A percentile compares a stretch with the other conserved stretches of the same genome.
These are phyloP conservation scores for Tuber indicum DNA, from an alignment of 495 filamentous ascomycete species.

Conservation along the genomic window DNA sequence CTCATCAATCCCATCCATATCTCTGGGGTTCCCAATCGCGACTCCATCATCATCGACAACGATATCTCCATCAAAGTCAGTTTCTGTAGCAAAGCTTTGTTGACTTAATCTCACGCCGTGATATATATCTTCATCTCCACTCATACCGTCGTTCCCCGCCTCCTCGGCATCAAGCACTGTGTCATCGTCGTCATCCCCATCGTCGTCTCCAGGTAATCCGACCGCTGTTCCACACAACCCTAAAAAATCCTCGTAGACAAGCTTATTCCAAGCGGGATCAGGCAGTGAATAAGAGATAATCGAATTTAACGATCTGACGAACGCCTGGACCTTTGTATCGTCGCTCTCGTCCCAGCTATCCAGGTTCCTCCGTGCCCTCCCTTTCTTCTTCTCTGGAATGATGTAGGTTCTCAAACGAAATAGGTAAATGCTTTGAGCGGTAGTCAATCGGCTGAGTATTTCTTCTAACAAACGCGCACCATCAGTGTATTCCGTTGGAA, in stretches of 20 bases:
- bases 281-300: slow-evolving; percentile 40
- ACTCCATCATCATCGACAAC: slow-evolving; percentile 36
- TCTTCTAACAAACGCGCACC: slow-evolving; percentile 25
- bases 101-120: slow-evolving; percentile 26
- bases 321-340: slow-evolving; percentile 29
- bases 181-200: slow-evolving; percentile 18
- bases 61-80: slow-evolving; percentile 39
- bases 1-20: slow-evolving; percentile 32
- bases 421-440: slow-evolving; percentile 37
- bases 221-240: slow-evolving; percentile 37
- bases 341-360: slow-evolving; percentile 28
- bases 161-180: slow-evolving; percentile 8
- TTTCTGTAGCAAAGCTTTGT: slow-evolving; percentile 31
- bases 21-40: slow-evolving; percentile 14
- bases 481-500: slow-evolving; percentile 32
- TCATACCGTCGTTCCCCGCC: not conserved
- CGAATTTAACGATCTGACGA: slow-evolving; percentile 37
- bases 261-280: slow-evolving; percentile 37
- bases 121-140: slow-evolving; percentile 27
- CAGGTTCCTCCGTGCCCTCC: slow-evolving; percentile 19
- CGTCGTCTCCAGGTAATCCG: slow-evolving; percentile 20
- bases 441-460: slow-evolving; percentile 31
- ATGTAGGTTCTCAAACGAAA: slow-evolving; percentile 29
- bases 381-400: slow-evolving; percentile 21
- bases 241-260: slow-evolving; percentile 39